Conservation (phyloP, 257 asterid genomes). For the Scutellaria baicalensis region DNA sequence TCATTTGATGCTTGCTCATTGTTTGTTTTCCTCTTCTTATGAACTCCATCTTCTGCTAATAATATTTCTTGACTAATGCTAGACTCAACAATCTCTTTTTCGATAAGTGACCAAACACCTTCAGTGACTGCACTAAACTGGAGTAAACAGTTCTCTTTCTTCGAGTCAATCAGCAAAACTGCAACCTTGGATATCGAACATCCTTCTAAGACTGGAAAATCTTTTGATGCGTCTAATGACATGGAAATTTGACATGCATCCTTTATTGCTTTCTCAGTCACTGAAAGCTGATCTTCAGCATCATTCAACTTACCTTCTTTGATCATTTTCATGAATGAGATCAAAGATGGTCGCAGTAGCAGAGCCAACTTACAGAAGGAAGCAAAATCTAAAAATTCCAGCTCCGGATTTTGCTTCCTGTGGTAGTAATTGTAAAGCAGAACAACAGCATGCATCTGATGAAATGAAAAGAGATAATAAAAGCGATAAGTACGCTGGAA, state of each 20-base stretch:
- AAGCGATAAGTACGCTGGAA: conserved; percentile 2
- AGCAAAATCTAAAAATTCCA: conserved; percentile 29
- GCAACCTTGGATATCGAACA: conserved; percentile 52
- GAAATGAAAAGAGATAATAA: background rate
- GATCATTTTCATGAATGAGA: conserved; percentile 32
- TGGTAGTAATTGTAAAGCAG: conserved; percentile 81
- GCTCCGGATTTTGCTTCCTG: conserved; percentile 37
- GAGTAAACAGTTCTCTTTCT: conserved; percentile 43
- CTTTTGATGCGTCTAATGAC: conserved; percentile 37
- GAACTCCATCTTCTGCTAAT: background rate
- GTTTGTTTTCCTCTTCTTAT: conserved; percentile 31
- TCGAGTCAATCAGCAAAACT: conserved; percentile 47
- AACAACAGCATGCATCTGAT: conserved; percentile 77
- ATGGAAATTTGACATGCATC: conserved; percentile 52
- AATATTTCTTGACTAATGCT: background rate
- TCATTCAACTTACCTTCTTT: conserved; percentile 13
- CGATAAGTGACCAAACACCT: conserved; percentile 67
- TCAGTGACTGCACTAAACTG: conserved; percentile 31
- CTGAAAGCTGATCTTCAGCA: conserved; percentile 33
- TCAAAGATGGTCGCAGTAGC: conserved; percentile 31
- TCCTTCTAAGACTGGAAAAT: conserved; percentile 27
- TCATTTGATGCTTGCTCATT: conserved; percentile 3
- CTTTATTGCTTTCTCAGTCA: conserved; percentile 48
- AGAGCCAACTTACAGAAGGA: conserved; percentile 47
- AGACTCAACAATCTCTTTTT: conserved; percentile 24